Conservation (phyloP, 2,329 filamentous ascomycete genomes). For the Onygena corvina region DNA sequence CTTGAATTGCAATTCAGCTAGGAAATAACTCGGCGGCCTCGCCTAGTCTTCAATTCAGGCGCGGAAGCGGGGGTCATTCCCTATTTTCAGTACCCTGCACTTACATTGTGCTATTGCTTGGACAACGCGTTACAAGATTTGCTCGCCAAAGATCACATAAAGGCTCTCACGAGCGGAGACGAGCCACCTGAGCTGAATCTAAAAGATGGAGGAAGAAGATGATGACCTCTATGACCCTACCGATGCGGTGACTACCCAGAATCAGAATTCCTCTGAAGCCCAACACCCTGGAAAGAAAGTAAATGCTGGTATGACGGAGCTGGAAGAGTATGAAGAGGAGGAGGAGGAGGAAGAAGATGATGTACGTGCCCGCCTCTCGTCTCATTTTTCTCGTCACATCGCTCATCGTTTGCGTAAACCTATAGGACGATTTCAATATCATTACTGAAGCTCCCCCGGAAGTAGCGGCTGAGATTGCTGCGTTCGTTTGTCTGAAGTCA, state of each 20-base stretch:
- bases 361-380: conserved; percentile 20
- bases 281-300: conserved; percentile 19
- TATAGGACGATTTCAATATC: conserved; percentile 39
- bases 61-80: too few species aligned
- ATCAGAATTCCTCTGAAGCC: conserved; percentile 22
- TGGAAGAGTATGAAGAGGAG: conserved; percentile 28
- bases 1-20: too few species aligned
- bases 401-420: background rate
- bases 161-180: background rate
- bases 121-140: too few species aligned
- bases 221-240: conserved; percentile 37
- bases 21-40: too few species aligned
- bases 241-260: conserved; percentile 26
- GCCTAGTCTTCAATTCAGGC: too few species aligned
- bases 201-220: conserved; percentile 36
- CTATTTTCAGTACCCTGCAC: too few species aligned
- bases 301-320: conserved; percentile 27
- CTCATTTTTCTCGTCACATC: background rate
- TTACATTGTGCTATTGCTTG: too few species aligned
- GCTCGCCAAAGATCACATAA: background rate
- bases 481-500: background rate
- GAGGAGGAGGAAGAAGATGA: conserved; percentile 33
- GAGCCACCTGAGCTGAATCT: background rate
- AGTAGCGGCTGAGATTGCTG: conserved; percentile 25
- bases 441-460: conserved; percentile 38